These are phyloP conservation scores for Phytophthora fragariae DNA, from an alignment of 352 stramenopile species.

Conservation along the genomic window DNA sequence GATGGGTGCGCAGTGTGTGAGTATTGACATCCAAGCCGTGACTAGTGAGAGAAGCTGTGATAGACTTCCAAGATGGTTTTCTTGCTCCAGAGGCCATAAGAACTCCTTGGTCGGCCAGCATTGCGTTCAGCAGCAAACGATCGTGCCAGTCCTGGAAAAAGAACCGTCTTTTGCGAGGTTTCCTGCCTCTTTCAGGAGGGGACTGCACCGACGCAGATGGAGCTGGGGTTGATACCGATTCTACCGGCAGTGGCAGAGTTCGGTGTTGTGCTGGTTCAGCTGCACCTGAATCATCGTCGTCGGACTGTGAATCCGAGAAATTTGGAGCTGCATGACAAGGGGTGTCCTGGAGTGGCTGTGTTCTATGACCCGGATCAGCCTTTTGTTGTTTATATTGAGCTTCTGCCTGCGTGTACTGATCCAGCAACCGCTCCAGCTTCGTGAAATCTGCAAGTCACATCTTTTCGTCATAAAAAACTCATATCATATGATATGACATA, in stretches of 20 bases:
- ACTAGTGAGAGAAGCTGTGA: slow-evolving; percentile 22
- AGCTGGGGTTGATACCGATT: not conserved
- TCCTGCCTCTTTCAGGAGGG: slow-evolving; percentile 5
- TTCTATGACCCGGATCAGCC: not conserved
- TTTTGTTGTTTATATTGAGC: slow-evolving; percentile 1
- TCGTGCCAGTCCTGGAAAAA: slow-evolving; percentile 30
- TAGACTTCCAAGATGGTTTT: slow-evolving; percentile 23
- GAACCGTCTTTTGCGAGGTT: slow-evolving; percentile 19
- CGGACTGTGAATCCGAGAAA: slow-evolving; percentile 3
- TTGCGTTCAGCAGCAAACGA: slow-evolving; percentile 21
- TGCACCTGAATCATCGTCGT: not conserved
- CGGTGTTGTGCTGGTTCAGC: not conserved
- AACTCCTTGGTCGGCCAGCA: slow-evolving; percentile 20
- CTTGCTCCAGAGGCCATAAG: not conserved
- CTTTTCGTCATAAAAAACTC: slow-evolving; percentile 6
- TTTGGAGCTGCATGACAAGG: not conserved
- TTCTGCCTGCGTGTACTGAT: slow-evolving; percentile 14
- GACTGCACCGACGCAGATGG: not conserved
- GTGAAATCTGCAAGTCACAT: slow-evolving; percentile 14
- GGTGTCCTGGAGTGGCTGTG: not conserved
- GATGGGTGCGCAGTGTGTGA: slow-evolving; percentile 26
- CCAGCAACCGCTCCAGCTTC: slow-evolving; percentile 27
- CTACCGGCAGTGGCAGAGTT: not conserved
- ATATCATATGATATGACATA: slow-evolving; percentile 3
- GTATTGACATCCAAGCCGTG: slow-evolving; percentile 20